Base-by-base conservation (phyloP, 2,329 filamentous ascomycete genomes). In the Fusarium avenaceum region DNA sequence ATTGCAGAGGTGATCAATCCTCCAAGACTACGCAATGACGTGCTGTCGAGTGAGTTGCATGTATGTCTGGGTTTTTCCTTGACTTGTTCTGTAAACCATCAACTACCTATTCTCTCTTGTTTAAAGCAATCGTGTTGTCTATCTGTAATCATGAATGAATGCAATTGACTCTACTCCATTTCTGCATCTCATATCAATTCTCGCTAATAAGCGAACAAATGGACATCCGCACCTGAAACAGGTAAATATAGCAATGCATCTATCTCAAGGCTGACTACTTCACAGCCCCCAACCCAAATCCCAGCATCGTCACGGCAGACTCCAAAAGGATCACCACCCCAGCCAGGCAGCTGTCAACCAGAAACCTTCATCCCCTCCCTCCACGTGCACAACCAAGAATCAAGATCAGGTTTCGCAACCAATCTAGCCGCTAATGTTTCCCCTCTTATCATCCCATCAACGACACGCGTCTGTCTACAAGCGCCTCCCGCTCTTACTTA, bases 21-120 rank as follows among this genome's bases (percentile, higher is more conserved):
- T 48, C 26, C 26, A 48, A 51, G 20, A 47, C 17, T 20, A n/a
- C 13, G 2, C 14, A 30, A 63, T 63, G 60, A 63, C 60, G 60
- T 57, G 57, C 59, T n/a, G n/a, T 24, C 28, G 20, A 20, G 32
- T 32, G 6, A 17, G 26, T 15, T 14, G 7, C 7, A 26, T 56
- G 52, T 24, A 26, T 42, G 19, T 56, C 44, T 20, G 39, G 24
- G 24, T 19, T 50, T 42, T 38, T 46, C 33, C 44, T 56, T 50
- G 53, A 35, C 33, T 51, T 30, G 13, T 8, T 24, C 7, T 7
- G 24, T 50, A 24, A 51, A 40, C 33, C 24, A 32, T 56, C 13
- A 35, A 9, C 33, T 30, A 13, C 28, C 26, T 30, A 13, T 30
- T 28, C 9, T 28, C 28, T 30, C 1, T 13, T 6, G 9, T 30